Percentiles rank a stretch among this genome's conserved stretches.
These are phyloP conservation scores for Lentinula aciculospora DNA, from an alignment of 768 basidiomycete genomes.

Conservation along the genomic window DNA sequence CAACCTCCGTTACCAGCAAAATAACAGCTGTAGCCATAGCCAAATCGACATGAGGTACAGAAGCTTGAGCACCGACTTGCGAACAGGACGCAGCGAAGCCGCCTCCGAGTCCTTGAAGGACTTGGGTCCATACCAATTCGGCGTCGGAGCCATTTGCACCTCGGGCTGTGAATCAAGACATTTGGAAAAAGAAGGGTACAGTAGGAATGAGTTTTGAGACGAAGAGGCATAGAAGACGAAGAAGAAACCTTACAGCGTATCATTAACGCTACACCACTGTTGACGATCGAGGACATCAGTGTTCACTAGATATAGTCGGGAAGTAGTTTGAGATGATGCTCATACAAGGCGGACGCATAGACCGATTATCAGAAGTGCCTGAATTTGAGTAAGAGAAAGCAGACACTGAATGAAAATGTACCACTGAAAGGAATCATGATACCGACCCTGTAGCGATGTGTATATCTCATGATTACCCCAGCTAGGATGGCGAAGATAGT, in stretches of 20 bases:
- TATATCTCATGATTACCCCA: conserved; percentile 48
- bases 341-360: conserved; percentile 52
- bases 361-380: conserved; percentile 49
- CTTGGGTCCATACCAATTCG: conserved; percentile 59
- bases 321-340: conserved; percentile 10
- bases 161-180: too few relatives aligned
- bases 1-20: conserved; percentile 64
- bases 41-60: conserved; percentile 59
- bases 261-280: conserved; percentile 61
- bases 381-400: neutral
- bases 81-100: conserved; percentile 56
- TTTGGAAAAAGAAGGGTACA: too few relatives aligned
- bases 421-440: too few relatives aligned
- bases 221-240: too few relatives aligned
- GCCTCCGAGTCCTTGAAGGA: conserved; percentile 72
- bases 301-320: neutral
- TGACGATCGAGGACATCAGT: neutral
- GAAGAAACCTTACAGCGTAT: conserved; percentile 49
- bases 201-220: too few relatives aligned
- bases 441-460: conserved; percentile 50
- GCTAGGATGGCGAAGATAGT: conserved; percentile 61
- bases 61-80: conserved; percentile 60
- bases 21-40: conserved; percentile 65
- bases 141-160: conserved; percentile 50
- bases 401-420: neutral